Evolutionary conservation across 768 basidiomycete species (phyloP).

Genomic region (Russula foetens): DNA sequence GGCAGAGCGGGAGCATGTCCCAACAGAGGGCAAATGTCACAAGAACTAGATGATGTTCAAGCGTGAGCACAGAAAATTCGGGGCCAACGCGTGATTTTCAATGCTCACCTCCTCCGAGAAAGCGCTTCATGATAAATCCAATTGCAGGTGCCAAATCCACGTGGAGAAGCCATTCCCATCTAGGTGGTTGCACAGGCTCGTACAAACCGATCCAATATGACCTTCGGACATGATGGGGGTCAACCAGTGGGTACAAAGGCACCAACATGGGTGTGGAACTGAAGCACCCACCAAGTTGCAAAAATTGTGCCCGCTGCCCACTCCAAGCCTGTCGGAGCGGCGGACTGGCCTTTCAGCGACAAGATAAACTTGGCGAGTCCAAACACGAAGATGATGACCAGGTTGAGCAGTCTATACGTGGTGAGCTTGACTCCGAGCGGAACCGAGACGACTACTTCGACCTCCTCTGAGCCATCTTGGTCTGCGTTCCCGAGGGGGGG

Average conservation of each 20-base stretch:
- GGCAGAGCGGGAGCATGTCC: background rate
- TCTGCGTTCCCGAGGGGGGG: background rate
- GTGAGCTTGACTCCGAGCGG: slow-evolving; percentile 6
- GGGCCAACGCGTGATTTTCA: background rate
- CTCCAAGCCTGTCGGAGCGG: background rate
- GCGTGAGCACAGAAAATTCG: background rate
- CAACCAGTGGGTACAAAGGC: background rate
- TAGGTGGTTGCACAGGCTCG: background rate
- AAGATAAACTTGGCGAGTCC: slow-evolving; percentile 1
- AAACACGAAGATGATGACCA: background rate
- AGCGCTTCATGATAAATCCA: background rate
- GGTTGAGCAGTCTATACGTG: background rate
- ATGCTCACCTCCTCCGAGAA: slow-evolving; percentile 1
- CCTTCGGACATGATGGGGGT: background rate
- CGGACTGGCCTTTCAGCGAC: background rate
- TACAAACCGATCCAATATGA: slow-evolving; percentile 6
- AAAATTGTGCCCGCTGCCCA: background rate
- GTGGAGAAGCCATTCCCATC: slow-evolving; percentile 5
- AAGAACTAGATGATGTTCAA: background rate
- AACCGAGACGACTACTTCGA: background rate
- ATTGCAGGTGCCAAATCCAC: background rate
- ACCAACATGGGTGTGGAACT: background rate
- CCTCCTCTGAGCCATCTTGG: background rate
- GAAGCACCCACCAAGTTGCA: background rate
- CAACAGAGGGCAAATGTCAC: background rate